These are phyloP conservation scores for Leccinum angustisporum DNA, from an alignment of 1,284 basidiomycete genomes.

Conservation along the genomic window DNA sequence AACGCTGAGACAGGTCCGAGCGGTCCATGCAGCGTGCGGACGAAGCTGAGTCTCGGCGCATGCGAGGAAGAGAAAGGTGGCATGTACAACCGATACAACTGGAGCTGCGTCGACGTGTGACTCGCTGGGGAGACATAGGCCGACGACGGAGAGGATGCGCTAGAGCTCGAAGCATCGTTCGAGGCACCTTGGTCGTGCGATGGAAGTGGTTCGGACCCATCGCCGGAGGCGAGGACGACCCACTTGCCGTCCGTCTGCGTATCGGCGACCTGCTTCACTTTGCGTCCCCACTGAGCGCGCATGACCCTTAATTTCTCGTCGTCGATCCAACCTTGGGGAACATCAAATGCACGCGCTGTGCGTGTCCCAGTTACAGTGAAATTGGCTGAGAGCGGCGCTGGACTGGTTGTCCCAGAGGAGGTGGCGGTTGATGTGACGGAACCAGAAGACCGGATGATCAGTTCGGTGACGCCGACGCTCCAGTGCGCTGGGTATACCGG, in stretches of 20 bases:
- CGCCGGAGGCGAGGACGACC: slow-evolving; percentile 71
- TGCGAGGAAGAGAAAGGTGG: slow-evolving; percentile 50
- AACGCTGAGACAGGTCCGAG: slow-evolving; percentile 63
- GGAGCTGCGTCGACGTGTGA: slow-evolving; percentile 55
- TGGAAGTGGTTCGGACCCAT: slow-evolving; percentile 24
- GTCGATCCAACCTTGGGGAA: slow-evolving; percentile 71
- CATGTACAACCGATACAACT: slow-evolving; percentile 70
- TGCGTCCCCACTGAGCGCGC: slow-evolving; percentile 74
- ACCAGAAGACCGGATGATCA: slow-evolving; percentile 53
- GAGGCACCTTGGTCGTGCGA: slow-evolving; percentile 15
- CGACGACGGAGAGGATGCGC: slow-evolving; percentile 25
- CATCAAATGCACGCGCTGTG: slow-evolving; percentile 64
- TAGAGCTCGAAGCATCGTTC: slow-evolving; percentile 27
- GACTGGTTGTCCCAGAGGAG: slow-evolving; percentile 11
- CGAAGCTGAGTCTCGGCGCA: slow-evolving; percentile 64
- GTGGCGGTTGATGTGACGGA: slow-evolving; percentile 20
- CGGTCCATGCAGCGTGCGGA: slow-evolving; percentile 68
- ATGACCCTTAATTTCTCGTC: slow-evolving; percentile 58
- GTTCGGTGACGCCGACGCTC: slow-evolving; percentile 72
- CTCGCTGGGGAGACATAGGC: slow-evolving; percentile 37
- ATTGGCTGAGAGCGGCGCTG: slow-evolving; percentile 20
- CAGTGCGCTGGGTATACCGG: slow-evolving; percentile 81
- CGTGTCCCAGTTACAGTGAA: slow-evolving; percentile 55
- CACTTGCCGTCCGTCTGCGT: slow-evolving; percentile 81
- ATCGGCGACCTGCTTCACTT: slow-evolving; percentile 62